Evolutionary conservation across 495 filamentous ascomycete species (phyloP).

Genomic region (Hypoxylon cercidicola): DNA sequence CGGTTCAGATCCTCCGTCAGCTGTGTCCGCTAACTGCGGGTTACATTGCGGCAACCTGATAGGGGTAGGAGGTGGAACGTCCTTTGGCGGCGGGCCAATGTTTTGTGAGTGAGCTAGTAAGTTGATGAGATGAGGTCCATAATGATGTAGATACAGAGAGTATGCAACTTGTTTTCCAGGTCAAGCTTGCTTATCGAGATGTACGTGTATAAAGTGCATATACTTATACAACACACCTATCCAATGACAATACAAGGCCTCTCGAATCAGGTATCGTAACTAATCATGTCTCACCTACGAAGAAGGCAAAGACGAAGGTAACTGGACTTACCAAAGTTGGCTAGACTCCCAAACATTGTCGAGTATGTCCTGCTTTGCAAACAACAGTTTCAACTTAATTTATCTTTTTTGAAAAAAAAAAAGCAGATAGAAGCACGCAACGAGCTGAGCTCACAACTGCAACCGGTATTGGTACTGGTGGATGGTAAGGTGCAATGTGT

Average conservation of each 20-base stretch:
- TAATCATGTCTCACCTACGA: conserved; percentile 7
- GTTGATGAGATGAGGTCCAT: conserved; percentile 38
- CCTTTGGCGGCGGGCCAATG: conserved; percentile 51
- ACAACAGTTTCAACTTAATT: background rate
- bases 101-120: conserved; percentile 47
- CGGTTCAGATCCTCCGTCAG: conserved; percentile 15
- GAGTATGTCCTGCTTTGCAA: conserved; percentile 1
- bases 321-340: conserved; percentile 32
- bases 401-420: background rate
- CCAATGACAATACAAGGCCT: background rate
- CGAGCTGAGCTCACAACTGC: background rate
- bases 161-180: background rate
- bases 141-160: background rate
- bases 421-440: background rate
- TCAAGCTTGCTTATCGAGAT: background rate
- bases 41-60: conserved; percentile 59
- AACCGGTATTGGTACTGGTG: conserved; percentile 1
- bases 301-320: background rate
- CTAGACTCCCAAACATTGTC: conserved; percentile 33
- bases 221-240: background rate
- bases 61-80: conserved; percentile 64
- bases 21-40: conserved; percentile 44
- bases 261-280: background rate
- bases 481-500: conserved; percentile 19
- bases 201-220: conserved; percentile 1